Evolutionary conservation across 306 rosid species (phyloP), one percentile per base, ranked within the genome.

Genomic region (Citrullus amarus): DNA sequence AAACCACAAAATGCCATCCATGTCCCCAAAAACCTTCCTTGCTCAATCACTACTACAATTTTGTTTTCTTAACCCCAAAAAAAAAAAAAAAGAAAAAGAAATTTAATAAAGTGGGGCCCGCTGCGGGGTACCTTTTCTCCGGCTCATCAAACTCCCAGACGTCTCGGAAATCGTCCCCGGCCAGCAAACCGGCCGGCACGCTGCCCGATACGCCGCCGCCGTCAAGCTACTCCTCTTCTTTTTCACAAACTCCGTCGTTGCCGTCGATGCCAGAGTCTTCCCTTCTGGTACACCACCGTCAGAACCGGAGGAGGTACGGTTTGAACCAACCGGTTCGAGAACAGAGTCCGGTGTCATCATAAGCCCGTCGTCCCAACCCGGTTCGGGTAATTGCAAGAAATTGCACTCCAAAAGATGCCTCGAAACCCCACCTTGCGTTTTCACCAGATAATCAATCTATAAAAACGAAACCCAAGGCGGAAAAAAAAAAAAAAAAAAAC

Each of bases 51-150:
- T 6, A 62, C 69, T 62, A 32, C 69, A 14, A 32, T 25, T 17
- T 17, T 54, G 15, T 14, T 51, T 51, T 4, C 18, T 51, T 51
- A 17, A 28, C 73, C n/a, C 12, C 2, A 18, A 68, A 9, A 44
- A 9, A 44, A 44, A 44, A 6, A 3, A 44, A 5, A 36, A 36
- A 44, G 9, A 1, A 62, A 16, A 3, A 3, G 44, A 48, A 57
- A 73, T 75, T 94, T 89, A 95, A 84, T 88, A 83, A 2, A 90
- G 91, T 32, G 96, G 98, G 81, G 98, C 89, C 88, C 98, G 70
- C 70, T 88, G 98, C 0, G 98, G 98, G 6, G 85, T 89, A 56
- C 92, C 90, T 80, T 95, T 92, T 65, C 97, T 79, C 43, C 95
- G 94, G 84, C 89, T 93, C 90, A 92, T 89, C 82, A 89, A 56